phyloP scores from a whole-genome alignment of 768 basidiomycete species.

The Cystofilobasidium bisporidii region DNA sequence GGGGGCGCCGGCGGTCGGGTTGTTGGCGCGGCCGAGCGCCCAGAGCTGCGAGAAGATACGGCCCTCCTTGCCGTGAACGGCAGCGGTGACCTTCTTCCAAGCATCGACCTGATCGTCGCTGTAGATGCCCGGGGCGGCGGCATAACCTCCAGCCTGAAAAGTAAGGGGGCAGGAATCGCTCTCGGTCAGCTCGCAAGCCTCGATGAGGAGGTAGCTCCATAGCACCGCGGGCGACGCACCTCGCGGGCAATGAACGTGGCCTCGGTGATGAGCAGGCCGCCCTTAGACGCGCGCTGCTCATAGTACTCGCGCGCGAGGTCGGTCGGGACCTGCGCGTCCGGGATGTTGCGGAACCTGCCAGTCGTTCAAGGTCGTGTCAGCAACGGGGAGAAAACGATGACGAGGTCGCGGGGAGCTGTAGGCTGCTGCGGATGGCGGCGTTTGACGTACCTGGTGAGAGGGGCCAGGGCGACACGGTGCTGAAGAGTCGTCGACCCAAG shows the following conservation, averaged over 20 bases:
- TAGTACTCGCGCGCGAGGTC: constrained; percentile 36
- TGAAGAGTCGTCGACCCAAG: background rate
- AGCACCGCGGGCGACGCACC: too few relatives aligned
- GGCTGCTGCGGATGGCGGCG: too few relatives aligned
- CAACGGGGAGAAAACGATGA: too few relatives aligned
- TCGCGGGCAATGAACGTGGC: constrained; percentile 47
- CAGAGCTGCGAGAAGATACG: constrained; percentile 16
- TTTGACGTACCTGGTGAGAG: background rate
- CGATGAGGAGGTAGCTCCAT: too few relatives aligned
- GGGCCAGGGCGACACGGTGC: background rate
- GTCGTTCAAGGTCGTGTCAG: too few relatives aligned
- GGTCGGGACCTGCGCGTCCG: constrained; percentile 21
- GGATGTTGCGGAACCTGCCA: background rate
- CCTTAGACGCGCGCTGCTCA: constrained; percentile 39
- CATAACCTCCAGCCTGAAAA: background rate
- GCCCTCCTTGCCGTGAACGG: constrained; percentile 20
- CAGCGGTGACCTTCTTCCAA: constrained; percentile 19
- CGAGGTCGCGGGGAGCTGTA: too few relatives aligned
- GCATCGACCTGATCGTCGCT: constrained; percentile 13
- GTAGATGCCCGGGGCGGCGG: background rate
- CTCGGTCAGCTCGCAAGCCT: too few relatives aligned
- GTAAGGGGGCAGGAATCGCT: too few relatives aligned
- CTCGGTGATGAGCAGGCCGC: constrained; percentile 52
- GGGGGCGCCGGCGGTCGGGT: background rate
- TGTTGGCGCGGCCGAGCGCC: constrained; percentile 22